phyloP scores from a whole-genome alignment of 495 filamentous ascomycete genomes.

The Opeltia flavorubescens region DNA sequence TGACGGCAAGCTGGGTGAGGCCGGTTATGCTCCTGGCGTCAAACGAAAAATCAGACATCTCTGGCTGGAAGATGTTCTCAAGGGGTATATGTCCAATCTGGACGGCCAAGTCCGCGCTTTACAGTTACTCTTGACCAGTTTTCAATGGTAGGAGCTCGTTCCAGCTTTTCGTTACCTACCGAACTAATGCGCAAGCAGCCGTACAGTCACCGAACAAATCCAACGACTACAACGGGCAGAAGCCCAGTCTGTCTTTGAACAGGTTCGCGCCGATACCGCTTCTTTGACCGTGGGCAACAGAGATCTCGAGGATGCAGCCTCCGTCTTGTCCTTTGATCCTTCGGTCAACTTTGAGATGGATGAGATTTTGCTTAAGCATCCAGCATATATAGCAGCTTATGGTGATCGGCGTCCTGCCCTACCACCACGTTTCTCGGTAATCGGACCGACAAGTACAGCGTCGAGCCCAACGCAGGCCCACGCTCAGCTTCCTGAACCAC shows the following conservation, averaged over 20 bases:
- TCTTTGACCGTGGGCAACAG: constrained; percentile 1
- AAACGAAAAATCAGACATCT: constrained; percentile 10
- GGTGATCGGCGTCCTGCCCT: neutral
- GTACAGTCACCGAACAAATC: constrained; percentile 8
- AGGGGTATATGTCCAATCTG: constrained; percentile 12
- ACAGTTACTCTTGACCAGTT: constrained; percentile 14
- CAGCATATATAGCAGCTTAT: constrained; percentile 9
- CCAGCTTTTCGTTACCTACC: neutral
- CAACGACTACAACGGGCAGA: constrained; percentile 5
- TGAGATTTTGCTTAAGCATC: constrained; percentile 7
- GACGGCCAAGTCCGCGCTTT: constrained; percentile 12
- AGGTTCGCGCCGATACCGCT: constrained; percentile 8
- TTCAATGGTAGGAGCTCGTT: constrained; percentile 1
- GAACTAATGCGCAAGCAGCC: neutral
- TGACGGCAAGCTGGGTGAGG: constrained; percentile 11
- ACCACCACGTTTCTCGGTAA: neutral
- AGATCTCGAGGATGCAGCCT: constrained; percentile 10
- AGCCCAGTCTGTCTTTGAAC: constrained; percentile 7
- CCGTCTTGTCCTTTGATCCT: constrained; percentile 8
- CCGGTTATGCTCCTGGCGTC: constrained; percentile 8
- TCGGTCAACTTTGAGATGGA: constrained; percentile 11
- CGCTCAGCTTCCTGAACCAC: neutral
- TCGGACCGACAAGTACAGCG: neutral
- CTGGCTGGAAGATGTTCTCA: constrained; percentile 11
- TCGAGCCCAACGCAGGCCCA: neutral